Base-by-base conservation (phyloP, 805 yeast species). In the Starmerella sirachaensis region DNA sequence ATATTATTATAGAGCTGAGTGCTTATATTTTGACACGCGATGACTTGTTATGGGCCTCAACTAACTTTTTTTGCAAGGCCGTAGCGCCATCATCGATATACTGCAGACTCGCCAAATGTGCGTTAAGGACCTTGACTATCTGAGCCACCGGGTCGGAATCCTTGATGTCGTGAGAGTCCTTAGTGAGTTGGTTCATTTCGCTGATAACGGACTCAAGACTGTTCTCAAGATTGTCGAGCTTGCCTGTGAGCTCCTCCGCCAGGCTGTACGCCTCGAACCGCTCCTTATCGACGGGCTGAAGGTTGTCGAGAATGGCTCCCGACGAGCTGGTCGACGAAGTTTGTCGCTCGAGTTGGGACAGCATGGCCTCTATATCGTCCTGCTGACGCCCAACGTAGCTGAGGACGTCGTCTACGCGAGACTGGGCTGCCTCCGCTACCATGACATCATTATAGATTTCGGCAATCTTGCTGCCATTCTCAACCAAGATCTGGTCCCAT, bases 331-430 rank as follows among this genome's bases (percentile, higher is more conserved):
- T 22, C 18, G 42, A 21, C n/a, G 47, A 31, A 4, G 46, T 38
- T 54, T 79, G 84, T 45, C 63, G 67, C 58, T 91, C 97, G 53
- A 86, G 86, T 44, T 78, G 78, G 47, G 79, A 79, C 45, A 91
- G 68, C 50, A 88, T 69, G 12, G 70, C 65, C 42, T 88, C 98
- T 33, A 91, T 64, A 52, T 88, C 97, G 41, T 81, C 83, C 55
- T 91, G 98, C 57, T 91, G 97, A 49, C 78, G 78, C 53, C 80
- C 91, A 35, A 91, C 79, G 53, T 85, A 88, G 28, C 76, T 65
- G 39, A 91, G 65, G 27, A 85, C 78, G 57, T 85, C 95, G 49
- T 91, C 97, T 32, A 91, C 78, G 49, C 78, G 80, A 29, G 68
- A 65, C 55, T 88, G 96, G 35, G 81, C 73, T 48, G 78, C 81